Base-by-base conservation (phyloP, 140 eudicot species). In the Oenanthe javanica region DNA sequence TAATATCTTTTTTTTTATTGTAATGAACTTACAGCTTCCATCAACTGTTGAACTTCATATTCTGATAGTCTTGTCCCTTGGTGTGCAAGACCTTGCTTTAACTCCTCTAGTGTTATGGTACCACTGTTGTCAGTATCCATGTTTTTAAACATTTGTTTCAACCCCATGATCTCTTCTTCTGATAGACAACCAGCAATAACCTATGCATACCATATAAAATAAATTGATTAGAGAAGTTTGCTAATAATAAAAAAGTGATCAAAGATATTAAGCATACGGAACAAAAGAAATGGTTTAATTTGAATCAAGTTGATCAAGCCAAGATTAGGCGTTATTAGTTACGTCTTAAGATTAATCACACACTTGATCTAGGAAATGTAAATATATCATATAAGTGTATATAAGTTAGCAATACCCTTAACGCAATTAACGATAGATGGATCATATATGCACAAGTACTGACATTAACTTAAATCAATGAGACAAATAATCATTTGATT, bases 91-190 rank as follows among this genome's bases (percentile, higher is more conserved):
- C 89, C 90, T 31, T 76, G 80, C 88, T 88, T 84, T 27, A 90
- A 85, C 79, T 90, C 90, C 52, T 92, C 89, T 23, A 83, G 84
- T 0, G 92, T 80, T 75, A 91, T 85, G 38, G 85, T 82, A 40
- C 91, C 88, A 72, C 85, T 83, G 23, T 84, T 87, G 49, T 89
- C 88, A 1, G 89, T 85, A 86, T 88, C 90, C 36, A 89, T 82
- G 83, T 79, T 79, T 2, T 74, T 49, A 83, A 92, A 92, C 90
- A 88, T 92, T 72, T 86, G 79, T 84, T 85, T 86, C 51, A 86
- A 82, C 38, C 86, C 91, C 75, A 86, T 82, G 40, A 86, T 86
- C 52, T 91, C 94, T 79, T 89, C 89, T 21, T 72, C 49, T 0
- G 92, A 87, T 54, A 86, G 83, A 54, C 77, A 81, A 14, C 87